Conservation (phyloP, 305 asterid species). For the Lippia alba region DNA sequence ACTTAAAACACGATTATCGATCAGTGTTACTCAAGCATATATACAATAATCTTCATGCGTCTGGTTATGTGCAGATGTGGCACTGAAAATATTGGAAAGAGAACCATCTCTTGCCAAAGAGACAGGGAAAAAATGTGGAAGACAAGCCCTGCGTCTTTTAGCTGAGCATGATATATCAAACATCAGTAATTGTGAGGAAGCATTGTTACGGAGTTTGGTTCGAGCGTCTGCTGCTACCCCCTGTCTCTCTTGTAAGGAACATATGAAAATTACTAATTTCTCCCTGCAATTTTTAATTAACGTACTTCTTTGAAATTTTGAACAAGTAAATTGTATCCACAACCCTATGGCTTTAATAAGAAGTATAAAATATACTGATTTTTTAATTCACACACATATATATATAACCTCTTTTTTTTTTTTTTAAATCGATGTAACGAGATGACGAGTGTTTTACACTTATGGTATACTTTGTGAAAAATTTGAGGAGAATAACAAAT, state of each 20-base stretch:
- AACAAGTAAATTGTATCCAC: not conserved
- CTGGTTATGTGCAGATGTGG: constrained; percentile 20
- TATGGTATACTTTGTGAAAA: too few species aligned
- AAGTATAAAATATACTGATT: too few species aligned
- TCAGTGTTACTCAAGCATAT: too few species aligned
- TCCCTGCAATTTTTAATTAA: too few species aligned
- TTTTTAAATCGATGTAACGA: too few species aligned
- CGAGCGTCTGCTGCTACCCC: not conserved
- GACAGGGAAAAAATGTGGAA: constrained; percentile 12
- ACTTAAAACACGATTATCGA: too few species aligned
- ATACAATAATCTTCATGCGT: not conserved
- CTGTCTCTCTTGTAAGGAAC: not conserved
- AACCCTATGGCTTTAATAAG: too few species aligned
- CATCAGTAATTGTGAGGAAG: not conserved
- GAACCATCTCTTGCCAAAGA: not conserved
- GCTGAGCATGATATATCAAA: not conserved
- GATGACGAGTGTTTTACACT: too few species aligned
- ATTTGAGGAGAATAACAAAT: too few species aligned
- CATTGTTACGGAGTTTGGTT: not conserved
- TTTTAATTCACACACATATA: too few species aligned
- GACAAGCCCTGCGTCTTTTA: constrained; percentile 15
- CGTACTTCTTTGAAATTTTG: too few species aligned
- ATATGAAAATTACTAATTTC: not conserved
- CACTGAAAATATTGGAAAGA: not conserved
- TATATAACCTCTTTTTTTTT: too few species aligned